These are phyloP conservation scores for Zygoascus sp. DNA, from an alignment of 1,139 yeast species.

Conservation along the genomic window DNA sequence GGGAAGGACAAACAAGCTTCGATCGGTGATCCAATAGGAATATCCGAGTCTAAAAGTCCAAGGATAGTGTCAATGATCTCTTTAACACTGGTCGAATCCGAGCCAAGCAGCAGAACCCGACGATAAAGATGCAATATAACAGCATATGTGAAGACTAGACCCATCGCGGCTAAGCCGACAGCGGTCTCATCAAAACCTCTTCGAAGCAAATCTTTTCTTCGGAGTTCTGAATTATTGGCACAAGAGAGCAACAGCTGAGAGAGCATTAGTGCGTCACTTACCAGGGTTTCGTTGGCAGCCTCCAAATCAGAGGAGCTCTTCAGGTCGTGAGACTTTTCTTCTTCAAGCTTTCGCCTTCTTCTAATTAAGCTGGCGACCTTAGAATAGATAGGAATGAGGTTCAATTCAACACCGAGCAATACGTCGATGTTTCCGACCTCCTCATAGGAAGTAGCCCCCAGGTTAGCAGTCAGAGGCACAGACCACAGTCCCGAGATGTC, in stretches of 20 bases:
- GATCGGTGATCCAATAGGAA: slow-evolving; percentile 45
- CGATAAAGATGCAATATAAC: slow-evolving; percentile 50
- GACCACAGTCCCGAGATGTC: slow-evolving; percentile 29
- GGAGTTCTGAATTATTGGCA: slow-evolving; percentile 20
- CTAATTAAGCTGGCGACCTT: slow-evolving; percentile 44
- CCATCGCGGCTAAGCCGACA: slow-evolving; percentile 45
- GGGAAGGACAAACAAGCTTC: slow-evolving; percentile 53
- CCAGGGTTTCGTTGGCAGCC: slow-evolving; percentile 20
- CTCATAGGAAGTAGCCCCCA: slow-evolving; percentile 5
- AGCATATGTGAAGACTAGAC: slow-evolving; percentile 47
- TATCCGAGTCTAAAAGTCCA: slow-evolving; percentile 35
- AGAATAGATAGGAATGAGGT: slow-evolving; percentile 47
- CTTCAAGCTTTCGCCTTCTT: slow-evolving; percentile 26
- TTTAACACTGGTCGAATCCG: slow-evolving; percentile 44
- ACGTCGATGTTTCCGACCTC: slow-evolving; percentile 42
- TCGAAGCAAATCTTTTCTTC: slow-evolving; percentile 20
- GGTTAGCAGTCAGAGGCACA: slow-evolving; percentile 22
- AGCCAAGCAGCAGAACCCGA: slow-evolving; percentile 44
- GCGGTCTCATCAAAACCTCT: slow-evolving; percentile 10
- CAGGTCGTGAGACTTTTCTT: slow-evolving; percentile 17
- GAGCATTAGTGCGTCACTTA: slow-evolving; percentile 27
- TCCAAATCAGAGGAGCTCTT: not conserved
- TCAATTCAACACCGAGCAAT: slow-evolving; percentile 51
- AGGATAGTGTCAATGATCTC: slow-evolving; percentile 42
- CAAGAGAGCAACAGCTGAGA: slow-evolving; percentile 25